A percentile compares a stretch with the other conserved stretches of the same genome.
Evolutionary conservation across 1,139 yeast genomes (phyloP).

Genomic region (Suhomyces bokatorum): DNA sequence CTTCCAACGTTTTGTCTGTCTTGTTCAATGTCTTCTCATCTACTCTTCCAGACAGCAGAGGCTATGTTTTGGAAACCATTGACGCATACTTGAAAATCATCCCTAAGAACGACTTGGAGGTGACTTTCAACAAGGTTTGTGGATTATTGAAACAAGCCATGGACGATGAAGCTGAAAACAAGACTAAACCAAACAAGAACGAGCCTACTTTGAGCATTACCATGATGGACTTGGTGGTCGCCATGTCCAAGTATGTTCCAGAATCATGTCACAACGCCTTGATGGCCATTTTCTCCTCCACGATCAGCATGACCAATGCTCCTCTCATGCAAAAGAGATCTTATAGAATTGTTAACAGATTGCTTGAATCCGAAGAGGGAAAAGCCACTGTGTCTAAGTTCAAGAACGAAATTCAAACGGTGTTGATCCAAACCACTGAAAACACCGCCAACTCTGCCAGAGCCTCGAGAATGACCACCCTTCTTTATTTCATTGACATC

Average conservation of each 20-base stretch:
- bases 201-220: constrained; percentile 68
- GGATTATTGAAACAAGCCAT: constrained; percentile 71
- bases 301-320: constrained; percentile 55
- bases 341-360: constrained; percentile 72
- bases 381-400: constrained; percentile 49
- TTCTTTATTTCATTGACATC: constrained; percentile 57
- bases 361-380: constrained; percentile 73
- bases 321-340: constrained; percentile 86
- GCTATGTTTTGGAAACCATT: constrained; percentile 81
- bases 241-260: constrained; percentile 84
- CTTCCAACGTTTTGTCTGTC: constrained; percentile 79
- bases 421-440: constrained; percentile 59
- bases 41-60: constrained; percentile 80
- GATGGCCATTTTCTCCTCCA: constrained; percentile 71
- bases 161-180: constrained; percentile 51
- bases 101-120: constrained; percentile 62
- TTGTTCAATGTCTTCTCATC: constrained; percentile 89
- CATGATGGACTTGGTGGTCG: constrained; percentile 87
- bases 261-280: constrained; percentile 67
- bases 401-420: constrained; percentile 58
- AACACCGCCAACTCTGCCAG: constrained; percentile 73
- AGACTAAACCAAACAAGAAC: constrained; percentile 21
- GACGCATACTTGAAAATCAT: constrained; percentile 76
- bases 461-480: constrained; percentile 74
- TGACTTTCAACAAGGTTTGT: constrained; percentile 85